These are phyloP conservation scores for Colletotrichum siamense DNA, from an alignment of 2,329 filamentous ascomycete genomes.

Conservation along the genomic window DNA sequence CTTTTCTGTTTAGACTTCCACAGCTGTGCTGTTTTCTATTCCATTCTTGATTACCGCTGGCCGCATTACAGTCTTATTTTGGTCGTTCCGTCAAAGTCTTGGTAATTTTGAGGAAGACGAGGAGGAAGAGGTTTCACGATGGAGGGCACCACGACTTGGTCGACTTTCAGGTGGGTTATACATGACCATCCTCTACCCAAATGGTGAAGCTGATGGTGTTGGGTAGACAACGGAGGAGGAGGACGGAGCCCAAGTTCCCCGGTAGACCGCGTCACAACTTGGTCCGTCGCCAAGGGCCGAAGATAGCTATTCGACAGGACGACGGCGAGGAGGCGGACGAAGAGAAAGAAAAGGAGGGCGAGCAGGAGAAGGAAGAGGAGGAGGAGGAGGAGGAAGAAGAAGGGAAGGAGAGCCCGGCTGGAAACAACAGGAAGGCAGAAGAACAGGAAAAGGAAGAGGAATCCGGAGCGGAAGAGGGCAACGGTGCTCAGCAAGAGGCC, in stretches of 20 bases:
- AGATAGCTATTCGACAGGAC: neutral
- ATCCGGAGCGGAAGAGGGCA: neutral
- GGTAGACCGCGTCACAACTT: slow-evolving; percentile 15
- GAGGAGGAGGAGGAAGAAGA: neutral
- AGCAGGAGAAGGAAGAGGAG: neutral
- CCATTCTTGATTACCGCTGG: neutral
- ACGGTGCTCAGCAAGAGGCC: neutral
- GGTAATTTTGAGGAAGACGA: neutral
- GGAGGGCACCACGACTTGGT: slow-evolving; percentile 11
- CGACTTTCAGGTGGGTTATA: neutral
- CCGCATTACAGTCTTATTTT: neutral
- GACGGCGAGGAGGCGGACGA: slow-evolving; percentile 9
- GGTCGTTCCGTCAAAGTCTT: neutral
- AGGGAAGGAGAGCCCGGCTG: neutral
- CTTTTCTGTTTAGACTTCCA: neutral
- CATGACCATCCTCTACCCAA: too few species aligned
- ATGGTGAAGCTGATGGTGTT: neutral
- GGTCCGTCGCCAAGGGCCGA: neutral
- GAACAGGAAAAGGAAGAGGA: neutral
- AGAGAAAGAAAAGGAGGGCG: neutral
- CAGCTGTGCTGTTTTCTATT: slow-evolving; percentile 14
- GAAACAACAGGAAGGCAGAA: neutral
- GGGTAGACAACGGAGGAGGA: slow-evolving; percentile 5
- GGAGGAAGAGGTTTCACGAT: neutral
- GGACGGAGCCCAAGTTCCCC: neutral